Base-by-base conservation (phyloP, 176 grass and related monocot species). In the Thalia dealbata region DNA sequence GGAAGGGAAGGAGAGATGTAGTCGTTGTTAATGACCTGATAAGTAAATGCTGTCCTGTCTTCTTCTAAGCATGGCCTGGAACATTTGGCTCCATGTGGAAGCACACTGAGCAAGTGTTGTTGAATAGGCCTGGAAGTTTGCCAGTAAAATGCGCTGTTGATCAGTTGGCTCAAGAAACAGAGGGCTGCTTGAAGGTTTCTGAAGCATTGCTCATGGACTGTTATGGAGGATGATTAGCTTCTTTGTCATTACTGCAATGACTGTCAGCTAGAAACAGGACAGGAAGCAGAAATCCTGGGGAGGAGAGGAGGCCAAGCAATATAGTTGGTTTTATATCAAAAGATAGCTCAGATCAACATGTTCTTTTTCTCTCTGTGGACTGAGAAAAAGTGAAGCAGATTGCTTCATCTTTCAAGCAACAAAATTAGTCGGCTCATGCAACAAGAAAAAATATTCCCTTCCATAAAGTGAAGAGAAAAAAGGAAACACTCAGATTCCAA, bases 211-310 rank as follows among this genome's bases (percentile, higher is more conserved):
- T 68, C 65, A 68, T 68, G 32, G 13, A 43, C 18, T 68, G 32
- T 68, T 32, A n/a, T 63, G 19, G 32, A 43, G 65, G 65, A 43
- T 44, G 65, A 68, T 68, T 43, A 68, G 65, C 65, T 68, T 68
- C 65, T 43, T 22, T 68, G 38, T 62, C 28, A 38, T 35, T 66
- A 66, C 64, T 66, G 14, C 64, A 66, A 66, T 66, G 30, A 24
- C 30, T 66, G 64, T 68, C 65, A 68, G 65, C 35, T 68, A 68
- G 15, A n/a, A 43, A n/a, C 64, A 67, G 32, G 29, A 30, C 18
- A 67, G 64, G 30, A 68, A 43, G 18, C 35, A 44, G 19, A 68
- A 22, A 43, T 27, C 22, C 41, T 35, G 19, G 9, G 6, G 25
- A 30, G 61, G 27, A 0, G 22, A 60, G 54, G 18, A n/a, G 54